phyloP scores from a whole-genome alignment of 2,329 filamentous ascomycete genomes.

The Stemphylium beticola region DNA sequence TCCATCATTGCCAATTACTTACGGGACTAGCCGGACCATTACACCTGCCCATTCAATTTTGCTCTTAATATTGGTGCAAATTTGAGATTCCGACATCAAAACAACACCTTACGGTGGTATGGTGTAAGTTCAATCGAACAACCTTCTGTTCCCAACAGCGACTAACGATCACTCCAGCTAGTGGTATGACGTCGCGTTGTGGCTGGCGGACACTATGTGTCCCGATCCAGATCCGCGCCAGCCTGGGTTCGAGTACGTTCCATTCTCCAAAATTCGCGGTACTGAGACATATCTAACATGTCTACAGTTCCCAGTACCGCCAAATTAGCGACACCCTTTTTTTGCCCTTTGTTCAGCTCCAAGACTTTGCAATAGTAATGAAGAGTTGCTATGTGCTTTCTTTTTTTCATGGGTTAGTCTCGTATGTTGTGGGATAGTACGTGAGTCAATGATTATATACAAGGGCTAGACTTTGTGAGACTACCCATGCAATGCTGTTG shows the following conservation, averaged over 20 bases:
- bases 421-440: too few relatives aligned
- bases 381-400: not conserved
- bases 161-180: conserved; percentile 11
- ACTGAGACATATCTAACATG: conserved; percentile 28
- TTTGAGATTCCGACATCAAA: conserved; percentile 6
- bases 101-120: conserved; percentile 26
- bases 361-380: too few relatives aligned
- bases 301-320: conserved; percentile 38
- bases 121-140: conserved; percentile 6
- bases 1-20: not conserved
- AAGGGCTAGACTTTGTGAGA: too few relatives aligned
- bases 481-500: too few relatives aligned
- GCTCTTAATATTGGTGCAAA: too few relatives aligned
- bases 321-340: conserved; percentile 26
- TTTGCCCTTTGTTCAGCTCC: conserved; percentile 2
- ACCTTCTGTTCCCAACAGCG: too few relatives aligned
- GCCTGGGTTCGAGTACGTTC: conserved; percentile 38
- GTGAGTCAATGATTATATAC: too few relatives aligned
- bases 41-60: too few relatives aligned
- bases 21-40: too few relatives aligned
- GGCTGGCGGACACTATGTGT: conserved; percentile 29
- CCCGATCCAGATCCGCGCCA: conserved; percentile 36
- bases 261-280: conserved; percentile 7
- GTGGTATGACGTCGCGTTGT: conserved; percentile 43
- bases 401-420: not conserved